phyloP scores from a whole-genome alignment of 495 filamentous ascomycete genomes.

The Collariella sp. region DNA sequence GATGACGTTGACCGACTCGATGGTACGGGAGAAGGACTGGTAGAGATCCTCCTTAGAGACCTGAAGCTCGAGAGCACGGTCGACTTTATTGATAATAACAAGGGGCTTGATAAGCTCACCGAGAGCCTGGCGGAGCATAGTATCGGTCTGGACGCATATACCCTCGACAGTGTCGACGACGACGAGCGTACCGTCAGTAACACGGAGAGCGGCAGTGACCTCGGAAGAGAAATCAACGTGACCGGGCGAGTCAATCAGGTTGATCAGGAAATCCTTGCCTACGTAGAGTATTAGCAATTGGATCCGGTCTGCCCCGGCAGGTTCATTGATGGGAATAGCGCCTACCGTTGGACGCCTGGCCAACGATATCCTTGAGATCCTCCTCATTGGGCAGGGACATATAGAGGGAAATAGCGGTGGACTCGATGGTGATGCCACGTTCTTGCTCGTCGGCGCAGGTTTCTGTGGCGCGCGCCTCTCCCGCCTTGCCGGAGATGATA shows the following conservation, averaged over 20 bases:
- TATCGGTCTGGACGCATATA: conserved; percentile 99
- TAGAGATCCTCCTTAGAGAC: conserved; percentile 97
- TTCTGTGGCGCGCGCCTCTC: conserved; percentile 91
- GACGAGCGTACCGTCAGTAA: conserved; percentile 98
- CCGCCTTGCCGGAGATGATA: conserved; percentile 99
- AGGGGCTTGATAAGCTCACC: conserved; percentile 99
- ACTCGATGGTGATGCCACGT: conserved; percentile 99
- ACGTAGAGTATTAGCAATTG: conserved; percentile 1
- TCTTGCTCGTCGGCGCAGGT: conserved; percentile 97
- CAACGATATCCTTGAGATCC: conserved; percentile 86
- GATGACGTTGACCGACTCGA: conserved; percentile 99
- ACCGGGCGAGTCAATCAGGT: conserved; percentile 99
- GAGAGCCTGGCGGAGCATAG: conserved; percentile 96
- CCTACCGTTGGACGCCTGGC: conserved; percentile 65
- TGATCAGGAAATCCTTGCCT: conserved; percentile 95
- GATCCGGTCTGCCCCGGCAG: background rate
- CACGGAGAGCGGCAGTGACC: conserved; percentile 98
- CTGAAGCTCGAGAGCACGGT: conserved; percentile 97
- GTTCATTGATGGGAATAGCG: background rate
- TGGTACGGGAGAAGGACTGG: conserved; percentile 98
- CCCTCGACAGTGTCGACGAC: conserved; percentile 99
- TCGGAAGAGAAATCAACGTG: conserved; percentile 99
- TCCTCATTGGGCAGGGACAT: conserved; percentile 71
- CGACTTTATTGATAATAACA: conserved; percentile 99
- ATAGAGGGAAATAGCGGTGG: conserved; percentile 97